Percentiles rank a stretch among this genome's conserved stretches.
phyloP scores from a whole-genome alignment of 257 asterid species.

The Euphrasia confusa region DNA sequence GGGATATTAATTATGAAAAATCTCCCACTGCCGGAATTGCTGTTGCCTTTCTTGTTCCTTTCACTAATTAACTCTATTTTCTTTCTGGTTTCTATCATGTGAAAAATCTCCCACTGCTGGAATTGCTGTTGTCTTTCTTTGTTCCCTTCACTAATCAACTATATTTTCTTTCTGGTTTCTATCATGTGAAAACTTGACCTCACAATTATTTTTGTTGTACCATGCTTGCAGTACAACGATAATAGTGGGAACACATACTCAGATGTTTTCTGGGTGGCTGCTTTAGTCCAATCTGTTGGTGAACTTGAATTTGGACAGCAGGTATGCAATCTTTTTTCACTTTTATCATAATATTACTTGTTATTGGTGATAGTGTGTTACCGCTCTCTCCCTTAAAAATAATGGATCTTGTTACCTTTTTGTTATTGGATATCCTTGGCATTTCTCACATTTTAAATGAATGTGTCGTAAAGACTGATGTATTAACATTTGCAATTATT shows the following conservation, averaged over 20 bases:
- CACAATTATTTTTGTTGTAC: slow-evolving; percentile 4
- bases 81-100: too few relatives aligned
- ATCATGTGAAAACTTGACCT: background rate
- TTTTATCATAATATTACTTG: slow-evolving; percentile 2
- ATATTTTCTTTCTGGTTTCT: background rate
- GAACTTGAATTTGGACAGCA: slow-evolving; percentile 95
- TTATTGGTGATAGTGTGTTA: background rate
- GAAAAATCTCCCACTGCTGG: slow-evolving; percentile 2
- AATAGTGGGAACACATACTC: slow-evolving; percentile 90
- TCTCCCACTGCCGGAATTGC: slow-evolving; percentile 1
- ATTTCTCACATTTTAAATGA: background rate
- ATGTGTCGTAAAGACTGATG: background rate
- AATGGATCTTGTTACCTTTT: background rate
- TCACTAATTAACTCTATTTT: too few relatives aligned
- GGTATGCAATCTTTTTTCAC: slow-evolving; percentile 37
- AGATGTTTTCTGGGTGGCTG: slow-evolving; percentile 95
- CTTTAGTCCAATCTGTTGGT: slow-evolving; percentile 85
- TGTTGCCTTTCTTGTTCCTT: background rate
- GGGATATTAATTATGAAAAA: background rate
- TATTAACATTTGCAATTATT: background rate
- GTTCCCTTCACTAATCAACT: background rate
- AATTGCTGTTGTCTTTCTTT: background rate
- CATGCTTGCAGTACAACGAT: slow-evolving; percentile 70
- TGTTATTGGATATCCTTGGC: background rate
- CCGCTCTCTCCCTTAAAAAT: background rate